Evolutionary conservation across 768 basidiomycete genomes (phyloP).

Genomic region (Macrolepiota albuminosa): DNA sequence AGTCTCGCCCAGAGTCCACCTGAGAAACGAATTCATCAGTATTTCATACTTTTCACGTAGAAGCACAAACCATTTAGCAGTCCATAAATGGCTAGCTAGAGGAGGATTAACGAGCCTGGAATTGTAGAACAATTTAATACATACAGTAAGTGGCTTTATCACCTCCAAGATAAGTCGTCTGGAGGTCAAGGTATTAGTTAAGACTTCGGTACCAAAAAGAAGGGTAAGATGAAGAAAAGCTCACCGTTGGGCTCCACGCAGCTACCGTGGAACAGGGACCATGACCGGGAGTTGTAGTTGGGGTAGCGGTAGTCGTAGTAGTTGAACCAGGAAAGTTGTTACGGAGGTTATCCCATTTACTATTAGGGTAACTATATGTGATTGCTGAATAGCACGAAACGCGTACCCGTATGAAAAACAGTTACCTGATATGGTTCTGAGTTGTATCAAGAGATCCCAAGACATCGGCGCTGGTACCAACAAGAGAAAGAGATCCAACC

Average conservation of each 20-base stretch:
- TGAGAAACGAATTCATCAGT: constrained; percentile 4
- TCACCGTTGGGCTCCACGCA: constrained; percentile 44
- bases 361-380: constrained; percentile 49
- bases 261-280: constrained; percentile 38
- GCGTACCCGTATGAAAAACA: not conserved
- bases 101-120: not conserved
- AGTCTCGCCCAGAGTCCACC: constrained; percentile 54
- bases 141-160: constrained; percentile 40
- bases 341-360: constrained; percentile 68
- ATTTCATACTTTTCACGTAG: not conserved
- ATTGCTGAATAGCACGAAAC: not conserved
- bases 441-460: constrained; percentile 58
- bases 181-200: not conserved
- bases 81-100: constrained; percentile 50
- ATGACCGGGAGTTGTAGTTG: constrained; percentile 21
- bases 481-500: constrained; percentile 52
- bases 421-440: constrained; percentile 58
- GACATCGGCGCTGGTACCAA: constrained; percentile 40
- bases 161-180: constrained; percentile 45
- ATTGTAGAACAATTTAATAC: constrained; percentile 6
- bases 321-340: constrained; percentile 47
- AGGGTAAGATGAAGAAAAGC: not conserved
- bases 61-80: constrained; percentile 41
- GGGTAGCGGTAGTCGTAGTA: constrained; percentile 17
- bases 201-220: not conserved